Evolutionary conservation across 495 filamentous ascomycete genomes (phyloP), one percentile per base, ranked within the genome.

Genomic region (Schizothecium vesticola): DNA sequence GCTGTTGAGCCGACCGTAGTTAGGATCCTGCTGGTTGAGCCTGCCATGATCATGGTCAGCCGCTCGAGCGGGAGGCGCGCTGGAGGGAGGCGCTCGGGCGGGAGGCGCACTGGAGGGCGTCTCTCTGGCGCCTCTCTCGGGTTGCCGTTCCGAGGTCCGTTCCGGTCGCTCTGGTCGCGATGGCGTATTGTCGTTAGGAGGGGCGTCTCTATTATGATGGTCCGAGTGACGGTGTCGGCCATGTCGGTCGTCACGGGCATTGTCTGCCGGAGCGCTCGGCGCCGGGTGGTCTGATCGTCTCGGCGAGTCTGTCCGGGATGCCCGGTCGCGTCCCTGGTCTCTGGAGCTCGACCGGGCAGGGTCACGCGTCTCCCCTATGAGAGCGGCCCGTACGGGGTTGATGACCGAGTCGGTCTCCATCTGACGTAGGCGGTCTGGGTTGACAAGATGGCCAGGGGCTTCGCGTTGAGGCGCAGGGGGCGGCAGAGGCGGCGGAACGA

Each of bases 1-100:
- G 9, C 84, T 76, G 67, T 84, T 88, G 56, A 89, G 75, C 22
- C 87, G 83, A 29, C 87, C 87, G 70, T 87, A 88, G 66, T 87
- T 87, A 5, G 84, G 84, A 75, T 92, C 90, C 60, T 81, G 81
- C 68, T 81, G 80, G 69, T 79, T 84, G n/a, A 86, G 78, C 63
- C 85, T 84, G 64, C 84, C 86, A 73, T 87, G 86, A 65, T 81
- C 86, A 68, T 81, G 76, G 70, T 88, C 89, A 33, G 62, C 69
- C 65, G 68, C 65, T 72, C 60, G 78, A 58, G 80, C 76, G 8
- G 76, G 65, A 12, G 76, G 26, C 12, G 75, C 75, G 22, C 74
- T 67, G 67, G 76, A 61, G 77, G 81, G 68, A 73, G 80, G 61
- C 72, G 75, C 26, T 74, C 80, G 71, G 3, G 71, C 65, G 56